These are phyloP conservation scores for Solanum ossicruentum DNA, from an alignment of 257 asterid species.

Conservation along the genomic window DNA sequence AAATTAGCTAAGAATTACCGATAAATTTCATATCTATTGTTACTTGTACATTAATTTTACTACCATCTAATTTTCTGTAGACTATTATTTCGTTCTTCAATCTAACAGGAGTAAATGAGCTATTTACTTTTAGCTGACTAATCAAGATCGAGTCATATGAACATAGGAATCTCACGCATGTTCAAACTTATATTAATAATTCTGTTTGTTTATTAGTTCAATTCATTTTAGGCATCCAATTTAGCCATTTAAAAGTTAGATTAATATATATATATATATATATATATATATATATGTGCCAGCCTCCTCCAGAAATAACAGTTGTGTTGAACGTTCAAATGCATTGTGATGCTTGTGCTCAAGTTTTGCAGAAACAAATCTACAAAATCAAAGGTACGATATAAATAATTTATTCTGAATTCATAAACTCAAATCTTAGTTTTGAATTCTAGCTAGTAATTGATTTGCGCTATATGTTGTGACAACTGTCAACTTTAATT, in stretches of 20 bases:
- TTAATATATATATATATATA: too few relatives aligned
- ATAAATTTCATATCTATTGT: neutral
- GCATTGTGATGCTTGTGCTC: conserved; percentile 98
- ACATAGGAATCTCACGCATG: neutral
- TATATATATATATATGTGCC: neutral
- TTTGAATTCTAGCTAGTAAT: neutral
- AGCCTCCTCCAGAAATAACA: conserved; percentile 61
- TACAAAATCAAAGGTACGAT: conserved; percentile 46
- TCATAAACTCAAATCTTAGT: neutral
- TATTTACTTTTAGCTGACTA: neutral
- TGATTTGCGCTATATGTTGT: neutral
- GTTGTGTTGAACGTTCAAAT: conserved; percentile 57
- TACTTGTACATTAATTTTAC: neutral
- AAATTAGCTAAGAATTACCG: too few relatives aligned
- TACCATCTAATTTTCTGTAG: neutral
- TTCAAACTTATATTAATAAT: neutral
- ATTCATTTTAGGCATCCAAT: too few relatives aligned
- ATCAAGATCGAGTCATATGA: neutral
- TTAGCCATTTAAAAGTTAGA: too few relatives aligned
- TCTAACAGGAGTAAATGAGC: too few relatives aligned
- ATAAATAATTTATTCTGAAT: neutral
- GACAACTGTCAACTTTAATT: neutral
- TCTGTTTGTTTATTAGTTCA: too few relatives aligned
- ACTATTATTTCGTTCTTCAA: too few relatives aligned
- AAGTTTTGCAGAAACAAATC: conserved; percentile 52